phyloP scores from a whole-genome alignment of 768 basidiomycete species.

The Imleria badia region DNA sequence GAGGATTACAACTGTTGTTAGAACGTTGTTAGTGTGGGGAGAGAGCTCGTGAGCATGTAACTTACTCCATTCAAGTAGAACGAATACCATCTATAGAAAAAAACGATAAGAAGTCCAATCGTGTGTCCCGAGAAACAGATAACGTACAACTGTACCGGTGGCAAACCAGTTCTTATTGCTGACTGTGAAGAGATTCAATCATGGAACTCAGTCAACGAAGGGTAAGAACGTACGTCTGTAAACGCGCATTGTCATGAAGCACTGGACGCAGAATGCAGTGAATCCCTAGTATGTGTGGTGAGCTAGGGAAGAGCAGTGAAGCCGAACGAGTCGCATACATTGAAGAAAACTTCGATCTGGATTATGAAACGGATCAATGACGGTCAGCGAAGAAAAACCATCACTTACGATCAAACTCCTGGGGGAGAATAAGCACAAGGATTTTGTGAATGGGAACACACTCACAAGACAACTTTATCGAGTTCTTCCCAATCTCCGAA shows the following conservation, averaged over 20 bases:
- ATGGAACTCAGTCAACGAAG: not conserved
- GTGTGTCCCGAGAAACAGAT: not conserved
- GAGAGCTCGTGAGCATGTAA: not conserved
- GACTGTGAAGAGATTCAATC: slow-evolving; percentile 34
- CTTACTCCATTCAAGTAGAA: slow-evolving; percentile 42
- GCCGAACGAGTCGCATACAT: slow-evolving; percentile 27
- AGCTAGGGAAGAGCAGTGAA: not conserved
- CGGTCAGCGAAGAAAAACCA: not conserved
- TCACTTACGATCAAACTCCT: not conserved
- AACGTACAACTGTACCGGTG: slow-evolving; percentile 31
- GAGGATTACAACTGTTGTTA: slow-evolving; percentile 28
- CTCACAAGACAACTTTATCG: not conserved
- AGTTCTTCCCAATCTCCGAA: slow-evolving; percentile 27
- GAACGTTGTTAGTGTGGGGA: slow-evolving; percentile 1
- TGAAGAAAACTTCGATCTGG: slow-evolving; percentile 52
- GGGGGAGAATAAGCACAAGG: not conserved
- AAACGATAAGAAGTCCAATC: not conserved
- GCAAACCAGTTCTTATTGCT: slow-evolving; percentile 46
- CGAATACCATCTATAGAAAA: slow-evolving; percentile 22
- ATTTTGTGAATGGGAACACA: not conserved
- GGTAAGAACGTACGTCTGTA: slow-evolving; percentile 42
- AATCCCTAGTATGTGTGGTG: slow-evolving; percentile 28
- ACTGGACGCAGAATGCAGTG: slow-evolving; percentile 53
- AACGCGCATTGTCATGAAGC: slow-evolving; percentile 51
- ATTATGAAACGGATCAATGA: not conserved